A percentile compares a stretch with the other conserved stretches of the same genome.
phyloP scores from a whole-genome alignment of 192 early-diverging fungal species.

The Physocladia obscura region DNA sequence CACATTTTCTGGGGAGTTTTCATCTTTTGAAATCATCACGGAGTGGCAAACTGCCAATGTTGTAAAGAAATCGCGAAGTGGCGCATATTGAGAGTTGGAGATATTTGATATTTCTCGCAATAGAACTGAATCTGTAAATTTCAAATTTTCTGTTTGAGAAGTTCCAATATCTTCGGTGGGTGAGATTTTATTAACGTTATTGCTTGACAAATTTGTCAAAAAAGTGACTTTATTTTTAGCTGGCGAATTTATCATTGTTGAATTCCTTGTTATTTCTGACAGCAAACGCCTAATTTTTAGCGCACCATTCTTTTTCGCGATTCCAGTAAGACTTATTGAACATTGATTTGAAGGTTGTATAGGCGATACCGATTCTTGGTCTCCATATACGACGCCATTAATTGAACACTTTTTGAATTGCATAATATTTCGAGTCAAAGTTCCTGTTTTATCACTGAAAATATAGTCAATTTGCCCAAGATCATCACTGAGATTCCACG shows the following conservation, averaged over 20 bases:
- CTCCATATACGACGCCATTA: slow-evolving; percentile 79
- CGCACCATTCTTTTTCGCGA: slow-evolving; percentile 22
- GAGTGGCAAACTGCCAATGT: slow-evolving; percentile 87
- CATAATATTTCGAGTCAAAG: slow-evolving; percentile 96
- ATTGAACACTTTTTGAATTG: slow-evolving; percentile 90
- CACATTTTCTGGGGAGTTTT: slow-evolving; percentile 52
- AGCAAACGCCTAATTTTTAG: too few relatives aligned
- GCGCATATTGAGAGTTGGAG: slow-evolving; percentile 58
- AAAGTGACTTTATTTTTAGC: too few relatives aligned
- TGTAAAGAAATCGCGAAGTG: slow-evolving; percentile 72
- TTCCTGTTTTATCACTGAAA: slow-evolving; percentile 95
- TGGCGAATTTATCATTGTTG: too few relatives aligned
- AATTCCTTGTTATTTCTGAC: too few relatives aligned
- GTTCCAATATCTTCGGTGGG: too few relatives aligned
- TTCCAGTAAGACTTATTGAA: slow-evolving; percentile 11
- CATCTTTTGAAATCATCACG: slow-evolving; percentile 66
- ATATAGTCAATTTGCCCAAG: slow-evolving; percentile 94
- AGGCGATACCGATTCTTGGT: too few relatives aligned
- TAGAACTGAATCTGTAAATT: slow-evolving; percentile 53
- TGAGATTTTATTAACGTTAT: too few relatives aligned
- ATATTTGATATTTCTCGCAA: slow-evolving; percentile 51
- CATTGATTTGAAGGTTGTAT: neutral
- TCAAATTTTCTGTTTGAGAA: too few relatives aligned
- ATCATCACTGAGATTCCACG: slow-evolving; percentile 90
- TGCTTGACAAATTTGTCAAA: too few relatives aligned